Conservation (phyloP, 148 eudicot genomes). For the Chenopodium formosanum region DNA sequence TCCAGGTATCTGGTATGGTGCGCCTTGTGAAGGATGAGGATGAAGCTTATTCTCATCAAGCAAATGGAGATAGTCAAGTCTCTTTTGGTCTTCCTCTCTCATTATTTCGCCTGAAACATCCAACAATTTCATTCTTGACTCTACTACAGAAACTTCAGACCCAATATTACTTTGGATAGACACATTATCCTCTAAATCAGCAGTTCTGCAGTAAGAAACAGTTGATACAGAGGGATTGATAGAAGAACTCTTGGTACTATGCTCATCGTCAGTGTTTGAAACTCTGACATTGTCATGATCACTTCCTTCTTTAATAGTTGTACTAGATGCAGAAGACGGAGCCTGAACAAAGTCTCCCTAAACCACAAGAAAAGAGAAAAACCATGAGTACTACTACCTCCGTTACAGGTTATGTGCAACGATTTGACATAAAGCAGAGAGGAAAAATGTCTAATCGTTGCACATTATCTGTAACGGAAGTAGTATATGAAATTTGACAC, state of each 20-base stretch:
- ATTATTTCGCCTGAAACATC: conserved; percentile 22
- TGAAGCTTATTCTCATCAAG: conserved; percentile 23
- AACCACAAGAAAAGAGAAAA: conserved; percentile 19
- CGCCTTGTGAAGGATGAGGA: conserved; percentile 21
- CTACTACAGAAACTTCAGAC: conserved; percentile 23
- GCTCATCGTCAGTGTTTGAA: conserved; percentile 17
- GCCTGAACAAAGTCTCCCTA: conserved; percentile 19
- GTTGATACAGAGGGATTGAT: conserved; percentile 10
- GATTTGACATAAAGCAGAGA: too few relatives aligned
- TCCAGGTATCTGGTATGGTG: conserved; percentile 16
- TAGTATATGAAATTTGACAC: not conserved
- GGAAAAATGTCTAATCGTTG: too few relatives aligned
- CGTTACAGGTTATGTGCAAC: too few relatives aligned
- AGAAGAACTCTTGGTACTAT: not conserved
- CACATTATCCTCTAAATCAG: conserved; percentile 16
- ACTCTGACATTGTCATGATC: conserved; percentile 23
- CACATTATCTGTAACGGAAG: too few relatives aligned
- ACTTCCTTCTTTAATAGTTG: conserved; percentile 13
- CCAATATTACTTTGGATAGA: conserved; percentile 21
- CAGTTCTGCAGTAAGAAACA: conserved; percentile 6
- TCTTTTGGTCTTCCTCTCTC: conserved; percentile 14
- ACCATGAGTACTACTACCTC: conserved; percentile 11
- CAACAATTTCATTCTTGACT: conserved; percentile 31
- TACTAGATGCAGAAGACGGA: conserved; percentile 15
- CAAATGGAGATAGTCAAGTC: conserved; percentile 23